Base-by-base conservation (phyloP, 306 rosid species). In the Dryas drummondii region DNA sequence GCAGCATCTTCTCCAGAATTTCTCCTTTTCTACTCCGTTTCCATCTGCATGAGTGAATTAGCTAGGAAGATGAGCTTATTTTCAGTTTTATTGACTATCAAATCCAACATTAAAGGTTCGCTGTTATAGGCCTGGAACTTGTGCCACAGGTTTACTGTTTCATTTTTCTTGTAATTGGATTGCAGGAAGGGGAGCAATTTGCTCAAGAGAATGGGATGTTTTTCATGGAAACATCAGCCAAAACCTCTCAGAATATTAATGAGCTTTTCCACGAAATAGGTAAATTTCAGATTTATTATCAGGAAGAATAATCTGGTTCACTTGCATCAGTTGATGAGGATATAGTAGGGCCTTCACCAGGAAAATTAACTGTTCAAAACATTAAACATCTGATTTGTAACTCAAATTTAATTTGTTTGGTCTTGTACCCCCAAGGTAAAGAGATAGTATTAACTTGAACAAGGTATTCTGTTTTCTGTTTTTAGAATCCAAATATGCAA, bases 221-320 rank as follows among this genome's bases (percentile, higher is more conserved):
- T 76, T 90, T 78, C 86, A 83, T 86, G 74, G 97, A 90, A 86
- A 86, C 98, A n/a, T 93, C 97, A 51, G 98, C 98, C 26, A 87
- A 84, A 85, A 90, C 91, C 65, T 86, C 94, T 26, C 90, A 80
- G 57, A 93, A 93, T 77, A 70, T 89, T 72, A 88, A 89, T 64
- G 98, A 93, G 47, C 92, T 90, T 65, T 93, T 93, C 87, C 84
- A 75, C 66, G 98, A 93, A 80, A 90, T 89, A 80, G 98, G 98
- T 93, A 82, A 41, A 42, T 60, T 69, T 69, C 62, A 16, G 7
- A 22, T 59, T 17, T 47, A 7, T 53, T 22, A 48, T 48, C 17
- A 4, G 47, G 27, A 52, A 27, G 47, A 60, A 61, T 47, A 5
- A 17, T 80, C 2, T 74, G 45, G 48, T 22, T 27, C 40, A 5